Percentiles rank a stretch among this genome's conserved stretches.
Conservation (phyloP, 2,329 filamentous ascomycete species). For the Fusarium abutilonis region DNA sequence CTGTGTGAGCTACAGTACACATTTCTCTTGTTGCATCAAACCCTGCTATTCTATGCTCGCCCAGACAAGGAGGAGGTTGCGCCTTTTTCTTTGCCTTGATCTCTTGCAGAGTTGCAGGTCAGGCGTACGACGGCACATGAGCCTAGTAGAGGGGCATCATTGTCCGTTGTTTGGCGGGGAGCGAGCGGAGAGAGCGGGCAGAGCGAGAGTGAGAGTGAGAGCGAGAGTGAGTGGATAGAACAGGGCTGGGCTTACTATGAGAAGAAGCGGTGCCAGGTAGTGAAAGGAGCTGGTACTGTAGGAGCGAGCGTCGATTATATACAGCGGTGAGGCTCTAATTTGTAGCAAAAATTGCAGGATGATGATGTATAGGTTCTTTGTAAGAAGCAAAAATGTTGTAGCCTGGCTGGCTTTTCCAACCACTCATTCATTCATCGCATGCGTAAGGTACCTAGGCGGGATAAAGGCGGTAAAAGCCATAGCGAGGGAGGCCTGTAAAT, state of each 20-base stretch:
- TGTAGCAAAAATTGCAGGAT: not conserved
- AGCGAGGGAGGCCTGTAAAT: slow-evolving; percentile 3
- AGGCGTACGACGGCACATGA: slow-evolving; percentile 32
- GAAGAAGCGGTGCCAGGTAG: slow-evolving; percentile 17
- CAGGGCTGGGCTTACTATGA: slow-evolving; percentile 37
- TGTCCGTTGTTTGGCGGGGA: slow-evolving; percentile 20
- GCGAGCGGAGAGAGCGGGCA: slow-evolving; percentile 20
- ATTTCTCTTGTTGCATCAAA: not conserved
- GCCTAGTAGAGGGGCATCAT: slow-evolving; percentile 31
- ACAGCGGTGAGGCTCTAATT: slow-evolving; percentile 12
- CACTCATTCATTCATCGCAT: too few species aligned
- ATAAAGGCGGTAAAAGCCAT: slow-evolving; percentile 16
- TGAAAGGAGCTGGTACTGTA: not conserved
- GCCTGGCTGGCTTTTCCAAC: slow-evolving; percentile 1
- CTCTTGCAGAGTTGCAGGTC: slow-evolving; percentile 32
- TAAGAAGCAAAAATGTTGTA: slow-evolving; percentile 2
- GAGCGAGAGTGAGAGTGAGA: not conserved
- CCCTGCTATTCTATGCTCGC: slow-evolving; percentile 8
- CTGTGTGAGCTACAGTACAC: slow-evolving; percentile 29
- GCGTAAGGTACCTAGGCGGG: too few species aligned
- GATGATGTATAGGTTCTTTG: not conserved
- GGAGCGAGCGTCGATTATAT: not conserved
- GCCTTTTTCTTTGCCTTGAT: slow-evolving; percentile 21
- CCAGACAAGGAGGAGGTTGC: slow-evolving; percentile 10
- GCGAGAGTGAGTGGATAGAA: slow-evolving; percentile 1